phyloP scores from a whole-genome alignment of 257 asterid genomes.

The Solanum habrochaites region DNA sequence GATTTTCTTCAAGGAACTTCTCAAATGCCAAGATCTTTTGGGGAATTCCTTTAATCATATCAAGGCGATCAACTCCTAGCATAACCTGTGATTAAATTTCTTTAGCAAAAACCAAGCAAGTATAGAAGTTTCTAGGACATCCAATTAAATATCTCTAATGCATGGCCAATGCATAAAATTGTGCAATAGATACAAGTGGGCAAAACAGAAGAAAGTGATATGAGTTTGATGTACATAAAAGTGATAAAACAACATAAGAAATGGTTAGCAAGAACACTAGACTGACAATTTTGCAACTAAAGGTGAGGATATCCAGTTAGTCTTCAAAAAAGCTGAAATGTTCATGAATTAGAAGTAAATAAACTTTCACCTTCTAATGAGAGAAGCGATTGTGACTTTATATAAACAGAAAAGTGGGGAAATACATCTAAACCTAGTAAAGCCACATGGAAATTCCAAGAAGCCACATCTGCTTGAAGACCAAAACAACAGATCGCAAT shows the following conservation, averaged over 20 bases:
- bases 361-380: background rate
- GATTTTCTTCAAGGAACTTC: slow-evolving; percentile 84
- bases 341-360: background rate
- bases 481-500: background rate
- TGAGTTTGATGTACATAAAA: background rate
- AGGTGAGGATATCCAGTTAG: background rate
- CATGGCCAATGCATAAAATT: background rate
- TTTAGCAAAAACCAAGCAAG: background rate
- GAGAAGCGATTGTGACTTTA: background rate
- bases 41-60: slow-evolving; percentile 96
- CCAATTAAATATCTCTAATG: background rate
- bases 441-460: background rate
- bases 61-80: slow-evolving; percentile 96
- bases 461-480: background rate
- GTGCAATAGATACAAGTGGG: background rate
- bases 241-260: background rate
- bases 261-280: background rate
- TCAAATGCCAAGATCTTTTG: slow-evolving; percentile 90
- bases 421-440: background rate
- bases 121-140: background rate
- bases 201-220: background rate
- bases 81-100: slow-evolving; percentile 47
- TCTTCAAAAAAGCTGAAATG: background rate
- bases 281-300: background rate
- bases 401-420: background rate